Evolutionary conservation across 139 green algal genomes (phyloP).

Genomic region (Edaphochlamys debaryana): DNA sequence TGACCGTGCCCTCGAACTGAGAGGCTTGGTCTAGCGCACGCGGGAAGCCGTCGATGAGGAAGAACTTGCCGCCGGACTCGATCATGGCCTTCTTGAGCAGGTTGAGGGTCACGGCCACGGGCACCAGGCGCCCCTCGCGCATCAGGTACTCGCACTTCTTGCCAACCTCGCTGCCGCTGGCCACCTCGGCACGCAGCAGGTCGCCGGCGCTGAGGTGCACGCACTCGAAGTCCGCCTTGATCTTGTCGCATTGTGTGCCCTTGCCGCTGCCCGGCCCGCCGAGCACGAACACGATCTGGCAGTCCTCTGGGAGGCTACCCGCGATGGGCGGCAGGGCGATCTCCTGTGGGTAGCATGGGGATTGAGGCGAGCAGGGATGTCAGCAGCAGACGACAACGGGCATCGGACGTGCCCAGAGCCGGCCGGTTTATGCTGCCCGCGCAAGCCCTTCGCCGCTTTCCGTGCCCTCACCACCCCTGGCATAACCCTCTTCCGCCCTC

Average conservation of each 20-base stretch:
- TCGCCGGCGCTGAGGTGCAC: constrained; percentile 75
- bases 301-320: constrained; percentile 43
- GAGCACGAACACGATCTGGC: constrained; percentile 64
- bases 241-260: constrained; percentile 65
- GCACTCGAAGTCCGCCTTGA: constrained; percentile 48
- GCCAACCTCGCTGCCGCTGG: constrained; percentile 65
- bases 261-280: constrained; percentile 63
- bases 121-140: constrained; percentile 87
- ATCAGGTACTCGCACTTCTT: constrained; percentile 80
- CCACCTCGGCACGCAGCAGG: constrained; percentile 82
- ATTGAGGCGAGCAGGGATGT: background rate
- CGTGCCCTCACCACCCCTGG: background rate
- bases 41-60: constrained; percentile 95
- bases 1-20: constrained; percentile 74
- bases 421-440: background rate
- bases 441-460: too few species aligned
- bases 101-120: constrained; percentile 74
- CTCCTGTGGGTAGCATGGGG: background rate
- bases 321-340: constrained; percentile 36
- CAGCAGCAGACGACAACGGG: background rate
- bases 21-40: constrained; percentile 84
- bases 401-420: background rate
- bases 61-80: constrained; percentile 63
- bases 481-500: background rate
- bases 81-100: constrained; percentile 84